phyloP scores from a whole-genome alignment of 1,284 basidiomycete species.

The Ceratobasidium papillatum region DNA sequence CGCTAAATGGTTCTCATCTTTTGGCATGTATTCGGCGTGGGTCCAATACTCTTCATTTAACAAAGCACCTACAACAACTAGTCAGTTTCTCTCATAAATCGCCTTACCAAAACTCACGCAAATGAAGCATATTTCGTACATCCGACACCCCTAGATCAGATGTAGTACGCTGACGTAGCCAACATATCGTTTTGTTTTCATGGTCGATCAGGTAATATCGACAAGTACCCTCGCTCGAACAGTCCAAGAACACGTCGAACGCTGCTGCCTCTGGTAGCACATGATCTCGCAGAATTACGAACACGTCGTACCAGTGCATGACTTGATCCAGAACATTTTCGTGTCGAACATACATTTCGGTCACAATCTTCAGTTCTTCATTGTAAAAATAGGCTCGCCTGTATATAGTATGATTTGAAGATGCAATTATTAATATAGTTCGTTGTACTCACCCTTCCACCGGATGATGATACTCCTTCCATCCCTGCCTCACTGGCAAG shows the following conservation, averaged over 20 bases:
- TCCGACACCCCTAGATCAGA: conserved; percentile 20
- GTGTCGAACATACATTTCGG: conserved; percentile 8
- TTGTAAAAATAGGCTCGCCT: conserved; percentile 6
- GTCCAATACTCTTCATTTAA: conserved; percentile 42
- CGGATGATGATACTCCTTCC: background rate
- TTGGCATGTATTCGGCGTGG: conserved; percentile 40
- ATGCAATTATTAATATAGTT: too few species aligned
- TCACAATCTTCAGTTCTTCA: background rate
- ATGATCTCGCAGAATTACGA: background rate
- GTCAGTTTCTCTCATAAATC: background rate
- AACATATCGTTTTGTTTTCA: conserved; percentile 11
- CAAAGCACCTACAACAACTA: conserved; percentile 26
- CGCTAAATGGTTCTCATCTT: conserved; percentile 12
- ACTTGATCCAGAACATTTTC: background rate
- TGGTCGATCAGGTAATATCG: conserved; percentile 31
- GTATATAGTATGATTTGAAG: background rate
- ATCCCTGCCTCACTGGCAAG: background rate
- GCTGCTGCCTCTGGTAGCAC: conserved; percentile 8
- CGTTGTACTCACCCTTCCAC: background rate
- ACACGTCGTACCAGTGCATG: background rate
- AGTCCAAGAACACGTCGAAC: conserved; percentile 28
- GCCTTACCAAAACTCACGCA: background rate
- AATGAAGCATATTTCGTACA: background rate
- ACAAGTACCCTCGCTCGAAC: conserved; percentile 8
- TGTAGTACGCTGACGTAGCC: conserved; percentile 7